These are phyloP conservation scores for Boletus tylopilopsis DNA, from an alignment of 768 basidiomycete species.

Conservation along the genomic window DNA sequence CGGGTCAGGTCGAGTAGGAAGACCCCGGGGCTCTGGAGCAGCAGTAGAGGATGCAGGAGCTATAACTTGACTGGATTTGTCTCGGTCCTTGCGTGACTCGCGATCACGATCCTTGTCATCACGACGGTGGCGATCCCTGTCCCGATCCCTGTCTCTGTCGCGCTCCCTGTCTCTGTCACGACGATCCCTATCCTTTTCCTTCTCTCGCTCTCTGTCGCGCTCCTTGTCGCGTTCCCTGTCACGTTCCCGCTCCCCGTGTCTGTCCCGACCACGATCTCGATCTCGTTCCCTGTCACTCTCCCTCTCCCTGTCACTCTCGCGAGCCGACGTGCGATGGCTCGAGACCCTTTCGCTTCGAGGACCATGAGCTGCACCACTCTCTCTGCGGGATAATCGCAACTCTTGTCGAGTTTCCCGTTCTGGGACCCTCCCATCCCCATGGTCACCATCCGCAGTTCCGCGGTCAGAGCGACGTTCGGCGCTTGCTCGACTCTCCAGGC, in stretches of 20 bases:
- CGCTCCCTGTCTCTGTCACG: constrained; percentile 45
- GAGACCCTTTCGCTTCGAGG: constrained; percentile 46
- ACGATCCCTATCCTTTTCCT: constrained; percentile 38
- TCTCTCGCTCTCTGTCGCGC: constrained; percentile 34
- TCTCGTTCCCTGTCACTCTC: constrained; percentile 48
- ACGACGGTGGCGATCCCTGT: constrained; percentile 47
- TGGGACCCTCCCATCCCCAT: constrained; percentile 46
- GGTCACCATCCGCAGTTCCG: constrained; percentile 40
- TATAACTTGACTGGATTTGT: constrained; percentile 35
- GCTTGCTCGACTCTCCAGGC: constrained; percentile 69
- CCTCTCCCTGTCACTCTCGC: constrained; percentile 36
- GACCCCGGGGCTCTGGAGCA: constrained; percentile 49
- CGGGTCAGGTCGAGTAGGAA: constrained; percentile 58
- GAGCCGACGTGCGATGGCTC: constrained; percentile 37
- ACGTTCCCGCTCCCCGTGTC: constrained; percentile 44
- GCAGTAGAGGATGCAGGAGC: constrained; percentile 28
- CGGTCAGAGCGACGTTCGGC: constrained; percentile 61
- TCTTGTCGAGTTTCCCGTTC: constrained; percentile 53
- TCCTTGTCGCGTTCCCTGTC: constrained; percentile 46
- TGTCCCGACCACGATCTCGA: constrained; percentile 44
- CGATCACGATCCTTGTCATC: constrained; percentile 66
- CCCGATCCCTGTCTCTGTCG: constrained; percentile 44
- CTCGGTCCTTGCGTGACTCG: constrained; percentile 60
- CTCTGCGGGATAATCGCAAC: constrained; percentile 36
- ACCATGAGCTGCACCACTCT: constrained; percentile 51